A percentile compares a stretch with the other conserved stretches of the same genome.
phyloP scores from a whole-genome alignment of 805 yeast species.

The Ogataea dorogensis region DNA sequence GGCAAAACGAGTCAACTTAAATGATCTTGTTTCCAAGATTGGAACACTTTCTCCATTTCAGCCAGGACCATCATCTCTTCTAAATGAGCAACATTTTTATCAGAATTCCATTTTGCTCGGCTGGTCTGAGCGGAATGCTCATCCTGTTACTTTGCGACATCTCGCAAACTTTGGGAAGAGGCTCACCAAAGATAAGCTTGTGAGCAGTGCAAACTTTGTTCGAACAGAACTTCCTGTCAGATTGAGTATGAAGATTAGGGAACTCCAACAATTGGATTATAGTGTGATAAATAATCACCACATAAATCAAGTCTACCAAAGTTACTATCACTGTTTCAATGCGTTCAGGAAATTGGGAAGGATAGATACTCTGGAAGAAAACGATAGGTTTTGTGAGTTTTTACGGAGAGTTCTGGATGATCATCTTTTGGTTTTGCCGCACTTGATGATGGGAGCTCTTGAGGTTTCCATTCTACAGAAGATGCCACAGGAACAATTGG shows the following conservation, averaged over 20 bases:
- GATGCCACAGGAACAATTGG: conserved; percentile 63
- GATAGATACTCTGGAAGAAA: conserved; percentile 70
- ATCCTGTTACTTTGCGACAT: conserved; percentile 88
- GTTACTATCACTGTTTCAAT: conserved; percentile 85
- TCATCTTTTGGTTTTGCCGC: conserved; percentile 80
- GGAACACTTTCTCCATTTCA: conserved; percentile 22
- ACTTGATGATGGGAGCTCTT: conserved; percentile 88
- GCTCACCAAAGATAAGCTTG: conserved; percentile 70
- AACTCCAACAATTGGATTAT: conserved; percentile 77
- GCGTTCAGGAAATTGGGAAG: conserved; percentile 71
- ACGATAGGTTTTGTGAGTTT: conserved; percentile 65
- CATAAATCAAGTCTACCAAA: conserved; percentile 78
- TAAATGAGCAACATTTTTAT: conserved; percentile 72
- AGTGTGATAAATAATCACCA: conserved; percentile 83
- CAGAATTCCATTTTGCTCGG: conserved; percentile 68
- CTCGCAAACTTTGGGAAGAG: conserved; percentile 85
- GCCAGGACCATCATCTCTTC: conserved; percentile 15
- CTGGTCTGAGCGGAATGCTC: conserved; percentile 67
- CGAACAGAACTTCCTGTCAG: conserved; percentile 81
- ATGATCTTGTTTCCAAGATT: conserved; percentile 19
- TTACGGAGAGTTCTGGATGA: conserved; percentile 67
- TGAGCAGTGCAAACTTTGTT: conserved; percentile 86
- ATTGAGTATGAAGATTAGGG: conserved; percentile 74
- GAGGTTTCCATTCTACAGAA: conserved; percentile 65
- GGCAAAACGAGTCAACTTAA: conserved; percentile 9